Base-by-base conservation (phyloP, 805 yeast species). In the Deakozyma indianensis region DNA sequence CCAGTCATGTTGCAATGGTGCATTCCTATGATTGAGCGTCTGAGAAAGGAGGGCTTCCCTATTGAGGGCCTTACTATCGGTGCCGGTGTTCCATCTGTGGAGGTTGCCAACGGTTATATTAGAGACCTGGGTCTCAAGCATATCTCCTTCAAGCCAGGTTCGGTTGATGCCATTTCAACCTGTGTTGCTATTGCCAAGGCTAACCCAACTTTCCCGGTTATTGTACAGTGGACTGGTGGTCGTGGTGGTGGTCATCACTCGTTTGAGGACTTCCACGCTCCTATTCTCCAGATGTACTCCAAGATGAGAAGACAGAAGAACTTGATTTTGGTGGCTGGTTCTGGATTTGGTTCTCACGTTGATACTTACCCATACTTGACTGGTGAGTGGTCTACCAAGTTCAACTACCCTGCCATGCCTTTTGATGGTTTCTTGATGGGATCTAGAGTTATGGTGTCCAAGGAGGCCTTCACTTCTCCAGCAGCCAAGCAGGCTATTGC, bases 231-330 rank as follows among this genome's bases (percentile, higher is more conserved):
- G 99, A 92, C 99, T 49, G 98, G 97, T 75, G 99, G 99, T 67
- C 88, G 99, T 76, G 99, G 96, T 71, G 99, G 99, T 76, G 99
- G 99, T 61, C 99, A 92, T 66, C 99, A 92, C 67, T 90, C 97
- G 43, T 92, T 79, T 61, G 99, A 92, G 74, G 99, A 92, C 70
- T 87, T 90, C 92, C 98, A 92, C 67, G 90, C 88, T 61, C 97
- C 98, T 55, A 76, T 92, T 54, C 70, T 92, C 61, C 95, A 86
- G 66, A 92, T 92, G 90, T 92, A 92, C 68, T 71, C 95, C 54
- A 82, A 83, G 71, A 83, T 92, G 58, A 83, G 99, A 75, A 82
- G 86, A 68, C 81, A 87, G 58, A 61, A 84, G 43, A 92, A 92
- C 72, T 86, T 92, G 56, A 73, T 88, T 47, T 73, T 92, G 57